phyloP scores from a whole-genome alignment of 1,139 yeast genomes.

The Saccharomyces hybrid region DNA sequence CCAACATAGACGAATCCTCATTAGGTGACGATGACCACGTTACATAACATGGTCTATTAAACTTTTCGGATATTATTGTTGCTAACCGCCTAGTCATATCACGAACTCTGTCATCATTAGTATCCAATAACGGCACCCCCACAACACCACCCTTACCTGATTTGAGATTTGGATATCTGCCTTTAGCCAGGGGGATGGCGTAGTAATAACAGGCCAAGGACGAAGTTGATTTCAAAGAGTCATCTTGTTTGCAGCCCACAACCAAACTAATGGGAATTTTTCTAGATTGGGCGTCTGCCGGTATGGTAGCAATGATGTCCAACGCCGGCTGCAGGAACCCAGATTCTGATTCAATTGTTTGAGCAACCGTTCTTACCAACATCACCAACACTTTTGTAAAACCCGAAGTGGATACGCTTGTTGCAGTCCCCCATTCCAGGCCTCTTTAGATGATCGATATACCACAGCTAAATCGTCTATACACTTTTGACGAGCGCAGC shows the following conservation, averaged over 20 bases:
- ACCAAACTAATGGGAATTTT: conserved; percentile 18
- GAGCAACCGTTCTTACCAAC: neutral
- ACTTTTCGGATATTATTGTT: conserved; percentile 21
- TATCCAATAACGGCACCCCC: conserved; percentile 22
- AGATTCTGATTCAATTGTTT: neutral
- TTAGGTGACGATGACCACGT: conserved; percentile 16
- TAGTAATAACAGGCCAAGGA: conserved; percentile 2
- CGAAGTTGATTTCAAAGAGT: neutral
- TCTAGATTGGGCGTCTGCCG: conserved; percentile 8
- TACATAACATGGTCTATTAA: conserved; percentile 25
- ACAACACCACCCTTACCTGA: conserved; percentile 13
- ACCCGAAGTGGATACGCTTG: neutral
- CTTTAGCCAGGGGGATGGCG: neutral
- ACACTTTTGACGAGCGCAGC: neutral
- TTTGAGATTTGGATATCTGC: neutral
- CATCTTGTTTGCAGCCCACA: conserved; percentile 3
- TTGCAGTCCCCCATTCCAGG: neutral
- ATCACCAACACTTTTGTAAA: neutral
- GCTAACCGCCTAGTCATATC: conserved; percentile 27
- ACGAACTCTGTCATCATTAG: conserved; percentile 22
- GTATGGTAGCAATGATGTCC: conserved; percentile 16
- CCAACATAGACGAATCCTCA: conserved; percentile 3
- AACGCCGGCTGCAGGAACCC: conserved; percentile 6
- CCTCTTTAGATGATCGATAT: neutral
- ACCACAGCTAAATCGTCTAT: neutral